Base-by-base conservation (phyloP, 2,329 filamentous ascomycete genomes). In the Coniochaeta pulveracea region DNA sequence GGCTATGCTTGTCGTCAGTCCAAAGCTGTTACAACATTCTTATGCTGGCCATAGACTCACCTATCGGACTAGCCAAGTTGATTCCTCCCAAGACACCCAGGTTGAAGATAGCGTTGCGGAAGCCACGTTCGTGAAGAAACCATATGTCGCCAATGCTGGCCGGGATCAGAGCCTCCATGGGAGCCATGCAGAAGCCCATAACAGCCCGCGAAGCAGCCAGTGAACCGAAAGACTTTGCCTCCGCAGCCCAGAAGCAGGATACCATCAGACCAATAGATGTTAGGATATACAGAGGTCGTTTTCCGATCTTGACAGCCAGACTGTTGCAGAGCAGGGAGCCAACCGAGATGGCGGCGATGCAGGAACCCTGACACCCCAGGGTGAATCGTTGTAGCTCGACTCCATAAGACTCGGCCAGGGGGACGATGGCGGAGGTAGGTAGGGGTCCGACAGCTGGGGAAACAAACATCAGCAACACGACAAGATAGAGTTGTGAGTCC, bases 71-170 rank as follows among this genome's bases (percentile, higher is more conserved):
- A 0, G 55, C 57, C 3, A 61, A 43, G 33, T 60, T 61, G 36
- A 61, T 58, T 9, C 58, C 58, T 16, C 56, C 57, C 19, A 60
- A 40, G 7, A 61, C 53, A 26, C 55, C 57, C 2, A 61, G 48
- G 35, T 60, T 60, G 40, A 60, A 62, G 5, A 62, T 49, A 9
- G 56, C 54, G 16, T 51, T 56, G 10, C 55, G 47, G 29, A 51
- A 54, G 0, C 58, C 58, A 34, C 58, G 47, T 37, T 62, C 57
- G 40, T 62, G 58, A n/a, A 61, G 55, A 34, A 57, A 61, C 46
- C 55, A 61, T 14, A 61, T 48, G 45, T 61, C 58, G 2, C 50
- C 49, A 39, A 62, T 60, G 1, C 55, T 56, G 8, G 57, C 56
- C 2, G 51, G 52, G 11, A 62, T 47, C 10, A 61, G 43, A 1